These are phyloP conservation scores for Cronartium ribicola DNA, from an alignment of 1,284 basidiomycete genomes.

Conservation along the genomic window DNA sequence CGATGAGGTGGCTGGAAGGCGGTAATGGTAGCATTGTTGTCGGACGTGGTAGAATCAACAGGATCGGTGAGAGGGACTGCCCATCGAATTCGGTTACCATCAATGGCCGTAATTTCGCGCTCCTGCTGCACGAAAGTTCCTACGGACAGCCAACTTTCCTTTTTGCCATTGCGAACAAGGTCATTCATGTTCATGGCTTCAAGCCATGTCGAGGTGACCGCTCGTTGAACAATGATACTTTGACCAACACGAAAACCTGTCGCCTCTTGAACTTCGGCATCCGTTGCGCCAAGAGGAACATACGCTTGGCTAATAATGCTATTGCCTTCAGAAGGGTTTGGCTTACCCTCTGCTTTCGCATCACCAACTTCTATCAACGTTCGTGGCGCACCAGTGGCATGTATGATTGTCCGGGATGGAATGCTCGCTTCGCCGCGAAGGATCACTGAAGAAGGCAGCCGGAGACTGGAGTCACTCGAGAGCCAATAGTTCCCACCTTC, in stretches of 20 bases:
- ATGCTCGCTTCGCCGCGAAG: slow-evolving; percentile 20
- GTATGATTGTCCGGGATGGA: slow-evolving; percentile 32
- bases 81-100: slow-evolving; percentile 22
- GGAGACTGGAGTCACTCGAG: slow-evolving; percentile 14
- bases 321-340: slow-evolving; percentile 11
- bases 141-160: slow-evolving; percentile 16
- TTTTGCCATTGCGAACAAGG: slow-evolving; percentile 18
- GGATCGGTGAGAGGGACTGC: slow-evolving; percentile 34
- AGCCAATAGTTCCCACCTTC: slow-evolving; percentile 22
- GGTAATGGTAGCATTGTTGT: slow-evolving; percentile 13
- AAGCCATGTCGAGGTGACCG: slow-evolving; percentile 34
- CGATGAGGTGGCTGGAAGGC: slow-evolving; percentile 23
- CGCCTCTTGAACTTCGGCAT: slow-evolving; percentile 19
- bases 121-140: slow-evolving; percentile 33
- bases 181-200: slow-evolving; percentile 24
- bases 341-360: slow-evolving; percentile 5
- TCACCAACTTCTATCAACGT: slow-evolving; percentile 30
- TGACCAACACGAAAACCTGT: slow-evolving; percentile 26
- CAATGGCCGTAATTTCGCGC: slow-evolving; percentile 26
- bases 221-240: slow-evolving; percentile 26
- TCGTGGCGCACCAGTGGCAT: slow-evolving; percentile 25
- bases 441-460: slow-evolving; percentile 24
- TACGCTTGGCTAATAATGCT: slow-evolving; percentile 23
- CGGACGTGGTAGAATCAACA: slow-evolving; percentile 16
- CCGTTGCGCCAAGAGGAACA: slow-evolving; percentile 16